phyloP scores from a whole-genome alignment of 805 yeast species.

The Cyberlindnera lachancei region DNA sequence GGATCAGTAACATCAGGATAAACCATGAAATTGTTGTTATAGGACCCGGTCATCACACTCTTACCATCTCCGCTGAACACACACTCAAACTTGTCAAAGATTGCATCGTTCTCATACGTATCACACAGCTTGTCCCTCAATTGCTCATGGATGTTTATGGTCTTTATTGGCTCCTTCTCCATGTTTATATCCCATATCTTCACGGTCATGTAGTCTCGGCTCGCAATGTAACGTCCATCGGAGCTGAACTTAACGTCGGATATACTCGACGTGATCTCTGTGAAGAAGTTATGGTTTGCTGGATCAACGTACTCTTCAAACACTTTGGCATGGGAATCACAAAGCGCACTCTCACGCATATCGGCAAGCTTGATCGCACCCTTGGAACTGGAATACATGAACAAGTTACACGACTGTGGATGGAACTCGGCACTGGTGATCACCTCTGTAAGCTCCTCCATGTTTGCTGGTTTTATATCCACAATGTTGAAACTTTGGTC shows the following conservation, averaged over 20 bases:
- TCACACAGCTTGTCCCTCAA: slow-evolving; percentile 90
- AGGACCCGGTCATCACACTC: slow-evolving; percentile 93
- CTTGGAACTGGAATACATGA: slow-evolving; percentile 92
- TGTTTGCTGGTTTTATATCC: slow-evolving; percentile 94
- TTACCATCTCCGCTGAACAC: slow-evolving; percentile 90
- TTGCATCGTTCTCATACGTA: slow-evolving; percentile 97
- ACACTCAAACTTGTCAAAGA: slow-evolving; percentile 96
- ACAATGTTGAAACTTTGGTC: slow-evolving; percentile 96
- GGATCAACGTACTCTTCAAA: slow-evolving; percentile 95
- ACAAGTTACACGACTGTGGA: slow-evolving; percentile 83
- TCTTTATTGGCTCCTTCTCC: slow-evolving; percentile 92
- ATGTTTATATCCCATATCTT: slow-evolving; percentile 97
- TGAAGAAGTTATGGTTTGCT: slow-evolving; percentile 86
- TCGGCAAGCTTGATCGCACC: slow-evolving; percentile 94
- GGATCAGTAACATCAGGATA: slow-evolving; percentile 72
- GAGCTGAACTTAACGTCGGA: slow-evolving; percentile 88
- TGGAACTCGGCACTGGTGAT: slow-evolving; percentile 96
- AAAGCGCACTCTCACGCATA: slow-evolving; percentile 91
- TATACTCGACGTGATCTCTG: slow-evolving; percentile 92
- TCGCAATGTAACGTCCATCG: slow-evolving; percentile 92
- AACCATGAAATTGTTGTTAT: slow-evolving; percentile 94
- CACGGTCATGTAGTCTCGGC: slow-evolving; percentile 94
- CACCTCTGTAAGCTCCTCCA: slow-evolving; percentile 98
- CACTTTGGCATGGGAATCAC: slow-evolving; percentile 81
- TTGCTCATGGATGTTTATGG: slow-evolving; percentile 93